Evolutionary conservation across 345 rosid species (phyloP), one percentile per base, ranked within the genome.

Genomic region (Gossypium ekmanianum): DNA sequence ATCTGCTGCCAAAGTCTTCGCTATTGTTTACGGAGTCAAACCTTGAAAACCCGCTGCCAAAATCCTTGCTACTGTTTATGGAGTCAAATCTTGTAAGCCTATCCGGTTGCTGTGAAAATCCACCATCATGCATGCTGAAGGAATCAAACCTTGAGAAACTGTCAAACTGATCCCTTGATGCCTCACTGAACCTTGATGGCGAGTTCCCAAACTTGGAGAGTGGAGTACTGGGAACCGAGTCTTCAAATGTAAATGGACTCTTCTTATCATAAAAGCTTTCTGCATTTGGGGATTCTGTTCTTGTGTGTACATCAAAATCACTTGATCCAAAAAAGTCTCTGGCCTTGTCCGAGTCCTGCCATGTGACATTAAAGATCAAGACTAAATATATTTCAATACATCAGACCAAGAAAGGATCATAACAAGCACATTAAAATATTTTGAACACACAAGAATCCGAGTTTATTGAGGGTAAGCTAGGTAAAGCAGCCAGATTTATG

Each of bases 131-230:
- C 76, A 83, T 79, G 81, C 83, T 90, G 86, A 94, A 94, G 74
- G 98, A 94, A 81, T 95, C 99, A n/a, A 92, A 87, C 81, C 96
- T 88, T 16, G 98, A 90, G 83, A 88, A 91, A 79, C 84, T 89
- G 82, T 93, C 90, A 9, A 83, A 87, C 74, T 87, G 85, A 75
- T 87, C 88, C 61, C 90, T 86, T 39, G 89, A 87, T 13, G 85
- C 91, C 80, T 94, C 97, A 14, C 97, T 90, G 83, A 79, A 87
- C 72, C 97, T 87, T 13, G 98, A 85, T 8, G 97, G 86, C 61
- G 97, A 93, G 88, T 89, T 90, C 70, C 90, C 93, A 67, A 87
- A 87, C 81, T 88, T 91, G 61, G 98, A 91, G 45, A 82, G 81
- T 61, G 99, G 97, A 62, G 94, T 89, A 79, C 91, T 79, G 55